Conservation (phyloP, 2,329 filamentous ascomycete species). For the Scopulariopsis brevicaulis region DNA sequence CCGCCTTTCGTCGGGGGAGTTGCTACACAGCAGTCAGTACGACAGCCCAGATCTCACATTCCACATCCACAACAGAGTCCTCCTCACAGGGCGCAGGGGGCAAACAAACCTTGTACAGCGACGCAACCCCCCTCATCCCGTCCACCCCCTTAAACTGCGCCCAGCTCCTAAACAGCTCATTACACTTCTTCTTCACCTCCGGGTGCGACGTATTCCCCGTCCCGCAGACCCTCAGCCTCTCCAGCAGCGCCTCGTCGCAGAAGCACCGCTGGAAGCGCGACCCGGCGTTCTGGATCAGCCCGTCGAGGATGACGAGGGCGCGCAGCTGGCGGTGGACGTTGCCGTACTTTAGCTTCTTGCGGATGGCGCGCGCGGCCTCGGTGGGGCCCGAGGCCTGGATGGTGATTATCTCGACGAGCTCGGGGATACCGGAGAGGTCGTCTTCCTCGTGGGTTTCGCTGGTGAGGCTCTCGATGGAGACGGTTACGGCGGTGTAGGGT, state of each 20-base stretch:
- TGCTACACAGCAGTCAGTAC: slow-evolving; percentile 26
- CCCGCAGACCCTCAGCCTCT: slow-evolving; percentile 79
- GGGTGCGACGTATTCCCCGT: slow-evolving; percentile 76
- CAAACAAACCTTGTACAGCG: slow-evolving; percentile 51
- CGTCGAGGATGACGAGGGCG: slow-evolving; percentile 80
- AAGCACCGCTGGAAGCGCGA: slow-evolving; percentile 77
- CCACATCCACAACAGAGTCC: neutral
- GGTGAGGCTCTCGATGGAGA: slow-evolving; percentile 82
- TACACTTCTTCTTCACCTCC: slow-evolving; percentile 80
- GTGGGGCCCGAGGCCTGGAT: slow-evolving; percentile 77
- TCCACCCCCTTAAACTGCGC: slow-evolving; percentile 72
- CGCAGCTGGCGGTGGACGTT: slow-evolving; percentile 86
- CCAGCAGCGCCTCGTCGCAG: slow-evolving; percentile 81
- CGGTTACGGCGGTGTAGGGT: slow-evolving; percentile 88
- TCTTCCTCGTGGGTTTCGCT: slow-evolving; percentile 84
- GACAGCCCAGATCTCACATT: too few relatives aligned
- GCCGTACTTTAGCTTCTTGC: slow-evolving; percentile 98
- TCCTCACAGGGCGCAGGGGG: neutral
- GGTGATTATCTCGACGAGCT: slow-evolving; percentile 87
- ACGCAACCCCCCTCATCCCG: slow-evolving; percentile 70
- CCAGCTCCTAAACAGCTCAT: slow-evolving; percentile 80
- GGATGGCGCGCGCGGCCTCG: slow-evolving; percentile 82
- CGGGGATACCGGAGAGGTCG: slow-evolving; percentile 82
- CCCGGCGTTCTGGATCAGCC: slow-evolving; percentile 88
- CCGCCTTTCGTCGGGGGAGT: slow-evolving; percentile 57